phyloP scores from a whole-genome alignment of 768 basidiomycete species.

The Lactarius akahatsu region DNA sequence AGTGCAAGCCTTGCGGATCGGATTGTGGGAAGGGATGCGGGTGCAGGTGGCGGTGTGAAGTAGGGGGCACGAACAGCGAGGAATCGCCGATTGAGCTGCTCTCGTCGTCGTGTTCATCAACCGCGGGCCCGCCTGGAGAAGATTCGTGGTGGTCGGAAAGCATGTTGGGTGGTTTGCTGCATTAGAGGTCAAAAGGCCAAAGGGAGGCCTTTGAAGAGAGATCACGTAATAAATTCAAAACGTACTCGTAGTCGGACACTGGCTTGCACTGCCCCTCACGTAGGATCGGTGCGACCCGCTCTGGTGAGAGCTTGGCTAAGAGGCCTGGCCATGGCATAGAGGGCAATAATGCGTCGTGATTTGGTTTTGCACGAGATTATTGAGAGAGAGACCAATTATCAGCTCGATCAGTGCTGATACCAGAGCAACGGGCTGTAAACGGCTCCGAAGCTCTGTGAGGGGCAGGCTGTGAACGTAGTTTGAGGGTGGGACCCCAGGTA shows the following conservation, averaged over 20 bases:
- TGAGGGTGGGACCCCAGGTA: constrained; percentile 18
- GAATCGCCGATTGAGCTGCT: constrained; percentile 14
- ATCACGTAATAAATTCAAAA: constrained; percentile 24
- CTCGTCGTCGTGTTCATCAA: constrained; percentile 6
- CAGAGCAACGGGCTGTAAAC: neutral
- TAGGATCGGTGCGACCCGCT: constrained; percentile 15
- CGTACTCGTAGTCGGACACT: constrained; percentile 23
- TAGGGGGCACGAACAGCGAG: constrained; percentile 21
- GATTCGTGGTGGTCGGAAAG: constrained; percentile 19
- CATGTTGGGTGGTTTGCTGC: constrained; percentile 23
- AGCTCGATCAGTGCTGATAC: constrained; percentile 2
- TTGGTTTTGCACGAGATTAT: neutral
- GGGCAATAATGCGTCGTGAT: neutral
- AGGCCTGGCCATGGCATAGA: constrained; percentile 20
- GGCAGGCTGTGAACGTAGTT: constrained; percentile 21
- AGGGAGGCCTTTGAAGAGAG: constrained; percentile 6
- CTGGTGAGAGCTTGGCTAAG: constrained; percentile 23
- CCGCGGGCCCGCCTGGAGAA: neutral
- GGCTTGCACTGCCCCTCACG: constrained; percentile 27
- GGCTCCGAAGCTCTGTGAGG: neutral
- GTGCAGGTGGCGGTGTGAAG: constrained; percentile 8
- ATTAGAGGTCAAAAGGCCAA: constrained; percentile 14
- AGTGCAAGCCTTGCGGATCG: constrained; percentile 3
- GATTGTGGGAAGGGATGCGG: neutral
- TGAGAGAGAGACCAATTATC: constrained; percentile 2